Evolutionary conservation across 768 basidiomycete species (phyloP), one percentile per base, ranked within the genome.

Genomic region (Ramaria rubella): DNA sequence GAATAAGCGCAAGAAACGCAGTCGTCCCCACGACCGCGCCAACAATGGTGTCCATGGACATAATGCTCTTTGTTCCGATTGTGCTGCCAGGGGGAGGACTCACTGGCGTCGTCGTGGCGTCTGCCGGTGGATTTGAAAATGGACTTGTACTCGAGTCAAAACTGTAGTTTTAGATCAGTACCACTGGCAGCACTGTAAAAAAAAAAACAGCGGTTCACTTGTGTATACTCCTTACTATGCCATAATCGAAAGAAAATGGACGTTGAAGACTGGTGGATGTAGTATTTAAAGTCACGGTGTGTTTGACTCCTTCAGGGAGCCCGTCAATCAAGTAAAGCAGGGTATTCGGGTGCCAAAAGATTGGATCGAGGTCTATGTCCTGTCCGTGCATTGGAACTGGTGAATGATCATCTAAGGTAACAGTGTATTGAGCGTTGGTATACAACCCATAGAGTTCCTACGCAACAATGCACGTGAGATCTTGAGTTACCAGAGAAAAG

Each of bases 371-470:
- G 36, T 46, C 44, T 8, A 48, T 27, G 27, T 45, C 46, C n/a
- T 27, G 23, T 3, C 55, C 55, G 27, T n/a, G 29, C 44, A 46
- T 26, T 2, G 17, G 3, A n/a, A 58, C 40, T 1, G 65, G 54
- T 1, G 48, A 29, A 14, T 44, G 57, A 27, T 59, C 60, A 34
- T 75, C 71, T 24, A 74, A 29, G 30, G 64, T 60, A 3, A 71
- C 71, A 24, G 63, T 58, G 60, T 71, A 75, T 9, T 60, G 31
- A 1, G 66, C 65, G 8, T 70, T 65, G 17, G 64, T 63, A 33
- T 56, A 56, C 17, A 7, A 69, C 67, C 14, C 70, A 69, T 14
- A 76, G 70, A 11, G 74, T 49, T 6, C 78, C 77, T 43, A 70
- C n/a, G 48, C 15, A 15, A 1, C 75, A 24, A 77, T 63, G 6